Percentiles rank a stretch among this genome's conserved stretches.
Evolutionary conservation across 139 green algal genomes (phyloP).

Genomic region (Parachlorella kessleri): DNA sequence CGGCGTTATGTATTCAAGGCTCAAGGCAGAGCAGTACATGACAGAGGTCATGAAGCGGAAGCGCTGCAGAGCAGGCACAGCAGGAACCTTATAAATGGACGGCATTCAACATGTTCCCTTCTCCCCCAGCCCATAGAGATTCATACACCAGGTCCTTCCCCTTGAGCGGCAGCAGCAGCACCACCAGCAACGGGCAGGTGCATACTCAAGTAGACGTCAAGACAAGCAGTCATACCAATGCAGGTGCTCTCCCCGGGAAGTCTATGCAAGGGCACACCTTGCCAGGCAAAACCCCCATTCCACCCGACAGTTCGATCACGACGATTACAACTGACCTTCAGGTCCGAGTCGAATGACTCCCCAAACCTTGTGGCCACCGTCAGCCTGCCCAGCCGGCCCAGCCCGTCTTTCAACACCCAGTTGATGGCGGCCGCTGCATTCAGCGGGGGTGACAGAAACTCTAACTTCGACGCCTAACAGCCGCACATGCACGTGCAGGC

Average conservation of each 20-base stretch:
- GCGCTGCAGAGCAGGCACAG: conserved; percentile 40
- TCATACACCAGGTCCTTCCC: too few relatives aligned
- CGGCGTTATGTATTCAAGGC: conserved; percentile 88
- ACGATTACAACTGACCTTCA: conserved; percentile 70
- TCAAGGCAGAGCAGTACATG: conserved; percentile 63
- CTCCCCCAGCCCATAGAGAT: too few relatives aligned
- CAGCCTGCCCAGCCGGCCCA: conserved; percentile 75
- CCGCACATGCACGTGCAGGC: too few relatives aligned
- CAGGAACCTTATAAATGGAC: neutral
- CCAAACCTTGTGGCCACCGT: conserved; percentile 79
- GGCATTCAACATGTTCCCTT: neutral
- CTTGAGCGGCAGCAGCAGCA: too few relatives aligned
- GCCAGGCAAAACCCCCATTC: too few relatives aligned
- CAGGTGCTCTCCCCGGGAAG: too few relatives aligned
- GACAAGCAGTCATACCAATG: too few relatives aligned
- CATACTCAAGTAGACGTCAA: too few relatives aligned
- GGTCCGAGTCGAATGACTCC: conserved; percentile 83
- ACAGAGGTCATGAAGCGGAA: conserved; percentile 86
- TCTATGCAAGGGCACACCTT: too few relatives aligned
- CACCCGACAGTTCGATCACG: too few relatives aligned
- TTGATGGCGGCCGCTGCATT: conserved; percentile 76
- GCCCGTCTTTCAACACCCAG: conserved; percentile 83
- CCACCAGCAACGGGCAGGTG: too few relatives aligned
- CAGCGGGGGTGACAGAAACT: conserved; percentile 52
- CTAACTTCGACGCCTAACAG: too few relatives aligned